These are phyloP conservation scores for Malus fusca DNA, from an alignment of 306 rosid genomes.

Conservation along the genomic window DNA sequence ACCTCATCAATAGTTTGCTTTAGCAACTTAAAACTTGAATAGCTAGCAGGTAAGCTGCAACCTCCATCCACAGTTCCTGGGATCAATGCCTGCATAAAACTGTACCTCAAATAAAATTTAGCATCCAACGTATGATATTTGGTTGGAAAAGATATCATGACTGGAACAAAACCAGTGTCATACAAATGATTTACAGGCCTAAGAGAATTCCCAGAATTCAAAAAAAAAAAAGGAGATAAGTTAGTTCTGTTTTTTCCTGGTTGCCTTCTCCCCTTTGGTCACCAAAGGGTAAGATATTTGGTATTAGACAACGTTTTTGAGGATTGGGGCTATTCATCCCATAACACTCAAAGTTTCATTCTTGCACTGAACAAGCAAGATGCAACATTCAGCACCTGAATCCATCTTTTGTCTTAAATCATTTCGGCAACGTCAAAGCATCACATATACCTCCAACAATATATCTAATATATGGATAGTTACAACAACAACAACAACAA, in stretches of 20 bases:
- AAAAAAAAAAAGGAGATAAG: neutral
- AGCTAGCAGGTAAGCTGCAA: conserved; percentile 26
- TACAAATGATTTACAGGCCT: neutral
- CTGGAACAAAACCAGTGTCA: neutral
- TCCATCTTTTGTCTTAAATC: neutral
- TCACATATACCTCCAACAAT: neutral
- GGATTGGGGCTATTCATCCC: neutral
- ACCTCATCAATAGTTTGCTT: conserved; percentile 32
- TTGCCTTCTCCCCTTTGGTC: neutral
- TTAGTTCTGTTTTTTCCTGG: neutral
- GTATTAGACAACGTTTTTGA: neutral
- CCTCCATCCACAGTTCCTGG: conserved; percentile 34
- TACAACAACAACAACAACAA: neutral
- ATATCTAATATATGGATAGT: neutral
- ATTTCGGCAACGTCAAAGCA: neutral
- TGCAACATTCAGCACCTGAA: neutral
- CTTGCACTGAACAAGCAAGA: neutral
- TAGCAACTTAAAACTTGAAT: conserved; percentile 31
- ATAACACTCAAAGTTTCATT: neutral
- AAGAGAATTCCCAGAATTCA: neutral
- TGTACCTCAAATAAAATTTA: neutral
- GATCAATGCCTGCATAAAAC: neutral
- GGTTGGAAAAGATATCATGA: neutral
- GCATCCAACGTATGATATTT: neutral
- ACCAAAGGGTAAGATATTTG: neutral